A percentile compares a stretch with the other conserved stretches of the same genome.
Evolutionary conservation across 2,329 filamentous ascomycete genomes (phyloP).

Genomic region (Leptodontidium sp.): DNA sequence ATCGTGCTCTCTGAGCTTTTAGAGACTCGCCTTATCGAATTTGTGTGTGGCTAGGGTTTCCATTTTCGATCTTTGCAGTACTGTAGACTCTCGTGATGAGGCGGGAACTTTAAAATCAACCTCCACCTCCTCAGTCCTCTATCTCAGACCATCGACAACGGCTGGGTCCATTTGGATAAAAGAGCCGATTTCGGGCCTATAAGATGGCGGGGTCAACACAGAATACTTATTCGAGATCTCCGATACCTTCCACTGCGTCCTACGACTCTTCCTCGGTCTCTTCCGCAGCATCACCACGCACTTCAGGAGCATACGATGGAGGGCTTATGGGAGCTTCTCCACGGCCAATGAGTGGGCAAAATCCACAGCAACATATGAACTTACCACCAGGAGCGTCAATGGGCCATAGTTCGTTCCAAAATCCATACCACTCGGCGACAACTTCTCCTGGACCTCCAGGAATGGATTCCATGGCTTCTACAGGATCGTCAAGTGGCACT

Average conservation of each 20-base stretch:
- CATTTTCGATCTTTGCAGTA: conserved; percentile 21
- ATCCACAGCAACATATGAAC: conserved; percentile 60
- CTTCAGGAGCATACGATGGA: conserved; percentile 60
- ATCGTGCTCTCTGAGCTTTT: conserved; percentile 20
- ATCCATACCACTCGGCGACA: conserved; percentile 42
- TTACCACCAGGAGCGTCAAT: conserved; percentile 58
- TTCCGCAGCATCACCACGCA: conserved; percentile 66
- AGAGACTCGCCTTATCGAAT: conserved; percentile 15
- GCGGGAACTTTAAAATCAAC: conserved; percentile 33
- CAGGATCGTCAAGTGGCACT: conserved; percentile 64
- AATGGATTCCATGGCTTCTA: conserved; percentile 68
- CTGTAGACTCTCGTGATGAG: conserved; percentile 37
- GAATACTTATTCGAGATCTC: conserved; percentile 66
- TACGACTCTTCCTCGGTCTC: conserved; percentile 72
- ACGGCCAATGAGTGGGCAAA: conserved; percentile 56
- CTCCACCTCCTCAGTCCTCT: conserved; percentile 30
- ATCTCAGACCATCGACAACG: conserved; percentile 31
- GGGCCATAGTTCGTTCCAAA: conserved; percentile 42
- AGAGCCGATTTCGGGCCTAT: conserved; percentile 29
- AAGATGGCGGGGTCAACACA: conserved; percentile 64
- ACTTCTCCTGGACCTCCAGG: conserved; percentile 51
- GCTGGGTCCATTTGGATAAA: conserved; percentile 37
- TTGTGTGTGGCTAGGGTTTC: conserved; percentile 19
- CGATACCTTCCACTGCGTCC: conserved; percentile 66
- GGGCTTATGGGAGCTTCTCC: conserved; percentile 61